Evolutionary conservation across 2,329 filamentous ascomycete species (phyloP), one percentile per base, ranked within the genome.

Genomic region (Fusarium xyrophilum): DNA sequence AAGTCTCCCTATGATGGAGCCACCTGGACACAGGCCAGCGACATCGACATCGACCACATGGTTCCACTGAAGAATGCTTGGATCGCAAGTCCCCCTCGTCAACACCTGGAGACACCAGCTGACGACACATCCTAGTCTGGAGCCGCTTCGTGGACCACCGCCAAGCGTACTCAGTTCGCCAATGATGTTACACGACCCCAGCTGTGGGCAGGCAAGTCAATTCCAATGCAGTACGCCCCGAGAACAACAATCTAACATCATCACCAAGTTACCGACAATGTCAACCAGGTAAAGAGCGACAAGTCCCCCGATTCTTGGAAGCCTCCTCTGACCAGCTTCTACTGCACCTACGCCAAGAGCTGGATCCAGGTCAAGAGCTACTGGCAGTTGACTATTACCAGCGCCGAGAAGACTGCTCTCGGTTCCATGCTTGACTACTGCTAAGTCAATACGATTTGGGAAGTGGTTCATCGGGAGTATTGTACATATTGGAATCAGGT

Each of bases 21-120:
- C 1, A 88, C 83, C 2, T 93, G 90, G 89, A 90, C 87, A 0
- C 81, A 82, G 1, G 86, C 91, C 2, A 85, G 83, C 21, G 90
- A 94, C 71, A 77, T 96, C 2, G 91, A 95, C 71, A 95, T 96
- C 63, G 93, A 96, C 77, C 93, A 96, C 76, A 84, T 96, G 79
- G 91, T 96, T 5, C 92, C 93, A 2, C 77, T 96, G 64, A 89
- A 90, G 75, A 93, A 94, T 74, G 91, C 92, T 8, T 95, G 91
- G 92, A 88, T 91, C 65, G 86, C 89, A 70, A 73, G 83, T 79
- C 17, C 12, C 12, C 17, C 19, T 23, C 23, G 27, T n/a, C 46
- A 6, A 21, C 6, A 23, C 36, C 11, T 32, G 13, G 19, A n/a
- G 17, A 54, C 47, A 48, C 17, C 23, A 23, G 13, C 63, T 70